Evolutionary conservation across 768 basidiomycete genomes (phyloP).

Genomic region (Dioszegia aurantiaca): DNA sequence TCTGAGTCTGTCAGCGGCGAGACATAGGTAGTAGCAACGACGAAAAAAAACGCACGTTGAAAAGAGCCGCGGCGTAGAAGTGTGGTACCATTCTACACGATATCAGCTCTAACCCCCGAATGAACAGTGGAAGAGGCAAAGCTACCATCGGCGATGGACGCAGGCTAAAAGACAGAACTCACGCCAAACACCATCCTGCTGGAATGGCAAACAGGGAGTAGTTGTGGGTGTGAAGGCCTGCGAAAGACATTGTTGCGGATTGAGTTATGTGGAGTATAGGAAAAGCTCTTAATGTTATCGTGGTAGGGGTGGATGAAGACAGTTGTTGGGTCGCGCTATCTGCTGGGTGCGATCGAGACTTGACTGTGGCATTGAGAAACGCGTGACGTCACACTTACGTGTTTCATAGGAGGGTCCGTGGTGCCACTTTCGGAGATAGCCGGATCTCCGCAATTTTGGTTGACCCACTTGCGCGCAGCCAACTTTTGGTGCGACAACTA

Average conservation of each 20-base stretch:
- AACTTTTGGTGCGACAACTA: no score
- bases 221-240: conserved; percentile 25
- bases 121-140: not conserved
- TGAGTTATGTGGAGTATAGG: not conserved
- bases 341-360: no score
- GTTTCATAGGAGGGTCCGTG: no score
- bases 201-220: conserved; percentile 44
- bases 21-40: no score
- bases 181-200: conserved; percentile 31
- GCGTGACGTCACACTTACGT: conserved; percentile 8
- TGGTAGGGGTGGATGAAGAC: not conserved
- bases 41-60: no score
- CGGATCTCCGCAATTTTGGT: conserved; percentile 4
- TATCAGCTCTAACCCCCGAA: not conserved
- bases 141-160: no score
- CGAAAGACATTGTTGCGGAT: conserved; percentile 21
- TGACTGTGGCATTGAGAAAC: not conserved
- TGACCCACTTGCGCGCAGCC: not conserved
- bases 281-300: not conserved
- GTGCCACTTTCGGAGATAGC: conserved; percentile 4
- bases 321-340: no score
- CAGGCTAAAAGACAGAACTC: conserved; percentile 14
- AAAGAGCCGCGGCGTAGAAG: conserved; percentile 36
- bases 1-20: not conserved
- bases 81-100: conserved; percentile 32